phyloP scores from a whole-genome alignment of 768 basidiomycete species.

The Hydnum rufescens region DNA sequence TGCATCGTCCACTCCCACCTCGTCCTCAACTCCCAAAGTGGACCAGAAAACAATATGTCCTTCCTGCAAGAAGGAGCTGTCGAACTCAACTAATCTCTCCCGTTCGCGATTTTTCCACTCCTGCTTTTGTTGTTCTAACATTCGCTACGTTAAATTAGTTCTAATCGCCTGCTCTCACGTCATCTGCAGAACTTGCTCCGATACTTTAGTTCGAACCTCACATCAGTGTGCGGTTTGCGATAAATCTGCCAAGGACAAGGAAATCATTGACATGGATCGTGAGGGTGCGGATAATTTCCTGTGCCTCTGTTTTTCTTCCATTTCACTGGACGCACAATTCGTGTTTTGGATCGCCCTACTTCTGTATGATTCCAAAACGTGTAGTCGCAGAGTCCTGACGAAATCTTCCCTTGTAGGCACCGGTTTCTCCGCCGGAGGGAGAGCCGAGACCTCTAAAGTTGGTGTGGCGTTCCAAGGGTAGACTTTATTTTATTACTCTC shows the following conservation, averaged over 20 bases:
- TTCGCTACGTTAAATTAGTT: conserved; percentile 23
- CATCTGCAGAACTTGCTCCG: conserved; percentile 76
- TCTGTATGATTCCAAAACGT: not conserved
- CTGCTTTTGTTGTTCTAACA: not conserved
- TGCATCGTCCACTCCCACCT: conserved; percentile 7
- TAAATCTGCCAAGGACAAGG: conserved; percentile 36
- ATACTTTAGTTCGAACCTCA: conserved; percentile 58
- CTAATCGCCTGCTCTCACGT: conserved; percentile 83
- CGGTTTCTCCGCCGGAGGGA: conserved; percentile 84
- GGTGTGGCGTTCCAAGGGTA: conserved; percentile 79
- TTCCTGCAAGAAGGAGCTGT: conserved; percentile 68
- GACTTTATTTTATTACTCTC: not conserved
- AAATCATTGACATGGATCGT: conserved; percentile 65
- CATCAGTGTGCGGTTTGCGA: conserved; percentile 84
- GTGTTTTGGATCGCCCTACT: not conserved
- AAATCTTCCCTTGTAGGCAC: conserved; percentile 46
- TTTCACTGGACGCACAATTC: not conserved
- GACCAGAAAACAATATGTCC: conserved; percentile 52
- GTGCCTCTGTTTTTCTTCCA: not conserved
- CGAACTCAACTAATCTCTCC: conserved; percentile 54
- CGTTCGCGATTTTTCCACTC: conserved; percentile 31
- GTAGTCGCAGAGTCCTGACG: not conserved
- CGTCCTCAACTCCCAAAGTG: conserved; percentile 24
- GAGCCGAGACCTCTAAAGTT: conserved; percentile 66
- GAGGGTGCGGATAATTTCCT: conserved; percentile 42